Conservation (phyloP, 2,329 filamentous ascomycete genomes). For the Verticillium longisporum region DNA sequence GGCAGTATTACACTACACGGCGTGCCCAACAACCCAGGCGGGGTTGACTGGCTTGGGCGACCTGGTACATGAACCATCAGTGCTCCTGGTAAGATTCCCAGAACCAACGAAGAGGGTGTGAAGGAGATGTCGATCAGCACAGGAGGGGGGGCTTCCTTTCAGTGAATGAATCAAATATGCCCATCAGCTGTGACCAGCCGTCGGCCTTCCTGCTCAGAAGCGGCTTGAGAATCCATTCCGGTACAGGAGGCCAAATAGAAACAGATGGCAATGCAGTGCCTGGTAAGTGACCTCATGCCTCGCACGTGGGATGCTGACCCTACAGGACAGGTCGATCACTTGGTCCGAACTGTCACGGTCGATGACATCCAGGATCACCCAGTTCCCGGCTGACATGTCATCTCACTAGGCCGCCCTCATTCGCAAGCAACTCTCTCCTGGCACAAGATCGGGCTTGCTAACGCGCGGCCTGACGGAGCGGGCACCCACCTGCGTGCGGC, state of each 20-base stretch:
- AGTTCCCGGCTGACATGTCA: not conserved
- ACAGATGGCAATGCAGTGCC: too few species aligned
- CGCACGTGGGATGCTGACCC: not conserved
- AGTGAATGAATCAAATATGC: not conserved
- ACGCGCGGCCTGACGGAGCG: not conserved
- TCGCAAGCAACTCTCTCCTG: not conserved
- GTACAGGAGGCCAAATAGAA: too few species aligned
- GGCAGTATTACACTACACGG: not conserved
- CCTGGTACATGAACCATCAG: not conserved
- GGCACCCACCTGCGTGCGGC: constrained; percentile 4
- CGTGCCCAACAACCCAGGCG: not conserved
- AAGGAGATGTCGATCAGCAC: constrained; percentile 13
- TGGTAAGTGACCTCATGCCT: not conserved
- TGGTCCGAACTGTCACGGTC: not conserved
- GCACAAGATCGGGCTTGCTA: not conserved
- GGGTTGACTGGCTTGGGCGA: not conserved
- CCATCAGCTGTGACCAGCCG: not conserved
- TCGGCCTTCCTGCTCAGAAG: not conserved
- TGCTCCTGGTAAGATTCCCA: constrained; percentile 2
- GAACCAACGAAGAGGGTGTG: constrained; percentile 3
- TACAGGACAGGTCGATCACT: not conserved
- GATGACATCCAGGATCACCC: not conserved
- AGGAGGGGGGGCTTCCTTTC: constrained; percentile 1
- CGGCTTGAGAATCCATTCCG: too few species aligned
- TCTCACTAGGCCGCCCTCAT: not conserved